Evolutionary conservation across 179 eudicot genomes (phyloP).

Genomic region (Camellia oleifera): DNA sequence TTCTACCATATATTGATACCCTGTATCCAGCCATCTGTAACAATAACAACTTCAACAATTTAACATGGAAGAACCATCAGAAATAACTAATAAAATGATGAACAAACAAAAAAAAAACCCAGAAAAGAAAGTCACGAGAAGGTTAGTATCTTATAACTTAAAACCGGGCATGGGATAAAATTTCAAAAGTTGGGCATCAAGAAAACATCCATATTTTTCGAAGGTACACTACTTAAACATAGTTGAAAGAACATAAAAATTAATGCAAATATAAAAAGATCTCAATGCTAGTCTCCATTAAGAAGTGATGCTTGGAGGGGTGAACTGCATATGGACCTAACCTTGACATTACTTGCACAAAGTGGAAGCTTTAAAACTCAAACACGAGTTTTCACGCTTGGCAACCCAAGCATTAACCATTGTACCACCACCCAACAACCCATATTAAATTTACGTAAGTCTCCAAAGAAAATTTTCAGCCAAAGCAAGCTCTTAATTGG

Average conservation of each 20-base stretch:
- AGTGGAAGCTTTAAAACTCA: background rate
- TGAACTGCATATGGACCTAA: background rate
- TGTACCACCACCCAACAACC: background rate
- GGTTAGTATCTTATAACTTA: background rate
- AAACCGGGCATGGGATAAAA: background rate
- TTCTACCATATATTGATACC: conserved; percentile 93
- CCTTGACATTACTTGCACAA: background rate
- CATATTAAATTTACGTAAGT: background rate
- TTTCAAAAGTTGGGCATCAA: background rate
- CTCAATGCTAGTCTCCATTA: background rate
- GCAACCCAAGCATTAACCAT: background rate
- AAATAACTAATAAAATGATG: background rate
- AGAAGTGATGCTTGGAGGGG: background rate
- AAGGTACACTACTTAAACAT: background rate
- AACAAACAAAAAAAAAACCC: conserved; percentile 2
- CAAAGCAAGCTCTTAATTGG: background rate
- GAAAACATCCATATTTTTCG: background rate
- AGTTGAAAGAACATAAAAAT: background rate
- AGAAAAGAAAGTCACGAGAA: background rate
- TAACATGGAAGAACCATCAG: conserved; percentile 12
- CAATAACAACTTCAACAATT: conserved; percentile 25
- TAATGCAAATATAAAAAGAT: background rate
- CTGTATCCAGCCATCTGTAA: conserved; percentile 98
- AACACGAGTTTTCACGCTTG: background rate
- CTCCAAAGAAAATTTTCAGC: background rate